Evolutionary conservation across 1,284 basidiomycete species (phyloP).

Genomic region (Apiotrichum sp.): DNA sequence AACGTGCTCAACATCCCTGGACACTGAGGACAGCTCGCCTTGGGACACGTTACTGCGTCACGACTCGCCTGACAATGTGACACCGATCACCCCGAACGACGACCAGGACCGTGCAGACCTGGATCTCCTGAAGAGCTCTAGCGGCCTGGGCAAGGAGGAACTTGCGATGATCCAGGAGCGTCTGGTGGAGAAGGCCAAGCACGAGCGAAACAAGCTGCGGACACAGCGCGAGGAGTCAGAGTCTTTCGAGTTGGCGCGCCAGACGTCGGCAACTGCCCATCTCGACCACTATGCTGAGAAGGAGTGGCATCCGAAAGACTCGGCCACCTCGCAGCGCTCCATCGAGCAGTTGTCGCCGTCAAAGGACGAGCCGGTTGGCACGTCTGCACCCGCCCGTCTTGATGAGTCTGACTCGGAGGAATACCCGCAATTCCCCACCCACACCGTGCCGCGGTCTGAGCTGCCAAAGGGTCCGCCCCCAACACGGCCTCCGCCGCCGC

Average conservation of each 20-base stretch:
- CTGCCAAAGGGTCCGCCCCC: slow-evolving; percentile 14
- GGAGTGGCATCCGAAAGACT: not conserved
- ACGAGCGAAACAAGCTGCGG: slow-evolving; percentile 31
- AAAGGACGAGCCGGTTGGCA: not conserved
- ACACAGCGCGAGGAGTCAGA: slow-evolving; percentile 1
- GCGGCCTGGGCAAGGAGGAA: slow-evolving; percentile 34
- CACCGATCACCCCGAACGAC: slow-evolving; percentile 1
- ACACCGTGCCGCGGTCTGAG: slow-evolving; percentile 7
- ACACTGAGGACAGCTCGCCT: slow-evolving; percentile 1
- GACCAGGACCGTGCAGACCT: slow-evolving; percentile 14
- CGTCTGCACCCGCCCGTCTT: not conserved
- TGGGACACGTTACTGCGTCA: slow-evolving; percentile 11
- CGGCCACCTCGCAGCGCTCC: not conserved
- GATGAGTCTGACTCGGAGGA: not conserved
- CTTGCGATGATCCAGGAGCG: slow-evolving; percentile 30
- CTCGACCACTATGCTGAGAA: too few relatives aligned
- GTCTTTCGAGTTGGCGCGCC: too few relatives aligned
- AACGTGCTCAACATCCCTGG: slow-evolving; percentile 6
- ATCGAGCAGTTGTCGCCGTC: too few relatives aligned
- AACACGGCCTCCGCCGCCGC: slow-evolving; percentile 8
- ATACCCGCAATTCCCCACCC: not conserved
- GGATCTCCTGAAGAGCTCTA: slow-evolving; percentile 24
- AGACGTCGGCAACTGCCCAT: too few relatives aligned
- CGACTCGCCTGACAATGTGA: not conserved
- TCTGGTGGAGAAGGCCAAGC: slow-evolving; percentile 34